Conservation (phyloP, 2,329 filamentous ascomycete species). For the Thielaviopsis punctulata region DNA sequence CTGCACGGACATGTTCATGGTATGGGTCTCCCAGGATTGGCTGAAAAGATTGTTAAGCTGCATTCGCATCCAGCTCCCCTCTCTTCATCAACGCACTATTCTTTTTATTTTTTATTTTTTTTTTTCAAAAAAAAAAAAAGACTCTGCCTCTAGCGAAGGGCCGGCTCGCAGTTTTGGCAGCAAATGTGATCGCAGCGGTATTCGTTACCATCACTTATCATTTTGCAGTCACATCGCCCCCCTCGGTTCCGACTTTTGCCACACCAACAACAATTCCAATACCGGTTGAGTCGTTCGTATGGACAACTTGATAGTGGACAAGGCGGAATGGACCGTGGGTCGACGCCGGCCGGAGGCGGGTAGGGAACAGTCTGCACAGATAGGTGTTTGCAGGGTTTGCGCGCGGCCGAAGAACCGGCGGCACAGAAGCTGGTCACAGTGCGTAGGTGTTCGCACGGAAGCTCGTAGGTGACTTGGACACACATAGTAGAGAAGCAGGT, state of each 20-base stretch:
- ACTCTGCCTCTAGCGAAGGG: conserved; percentile 17
- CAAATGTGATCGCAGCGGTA: conserved; percentile 38
- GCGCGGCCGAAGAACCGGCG: conserved; percentile 20
- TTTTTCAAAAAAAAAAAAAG: neutral
- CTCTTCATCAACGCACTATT: too few species aligned
- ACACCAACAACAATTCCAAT: conserved; percentile 40
- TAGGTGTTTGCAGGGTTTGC: conserved; percentile 26
- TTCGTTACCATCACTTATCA: conserved; percentile 32
- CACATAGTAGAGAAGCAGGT: conserved; percentile 23
- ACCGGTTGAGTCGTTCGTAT: conserved; percentile 30
- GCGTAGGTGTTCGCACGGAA: conserved; percentile 34
- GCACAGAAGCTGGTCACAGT: conserved; percentile 28
- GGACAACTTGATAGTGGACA: conserved; percentile 32
- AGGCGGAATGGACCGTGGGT: conserved; percentile 19
- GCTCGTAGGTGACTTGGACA: conserved; percentile 30
- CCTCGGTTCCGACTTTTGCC: conserved; percentile 33
- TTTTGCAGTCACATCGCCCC: conserved; percentile 33
- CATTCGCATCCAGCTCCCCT: too few species aligned
- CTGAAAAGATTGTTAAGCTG: too few species aligned
- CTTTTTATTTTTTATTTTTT: too few species aligned
- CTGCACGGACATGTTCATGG: too few species aligned
- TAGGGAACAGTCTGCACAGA: conserved; percentile 27
- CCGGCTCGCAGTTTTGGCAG: conserved; percentile 31
- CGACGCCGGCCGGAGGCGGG: conserved; percentile 29
- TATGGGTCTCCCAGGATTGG: too few species aligned